Conservation (phyloP, 2,329 filamentous ascomycete genomes). For the Penicillium sclerotigenum region DNA sequence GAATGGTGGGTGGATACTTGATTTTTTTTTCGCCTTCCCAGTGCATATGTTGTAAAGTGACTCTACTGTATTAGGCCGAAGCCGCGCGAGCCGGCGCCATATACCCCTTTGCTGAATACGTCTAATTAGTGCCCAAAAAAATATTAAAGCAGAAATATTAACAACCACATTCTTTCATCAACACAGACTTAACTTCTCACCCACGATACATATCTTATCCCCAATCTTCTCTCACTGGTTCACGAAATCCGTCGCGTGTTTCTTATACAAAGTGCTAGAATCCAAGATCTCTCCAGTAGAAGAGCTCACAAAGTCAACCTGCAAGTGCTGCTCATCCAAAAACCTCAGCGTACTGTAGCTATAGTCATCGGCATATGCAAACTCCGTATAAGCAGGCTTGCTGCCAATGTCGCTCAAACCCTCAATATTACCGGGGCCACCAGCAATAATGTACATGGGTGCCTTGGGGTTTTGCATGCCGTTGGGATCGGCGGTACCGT, state of each 20-base stretch:
- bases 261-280: slow-evolving; percentile 49
- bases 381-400: slow-evolving; percentile 44
- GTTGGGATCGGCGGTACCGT: slow-evolving; percentile 43
- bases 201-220: background rate
- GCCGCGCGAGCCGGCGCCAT: too few relatives aligned
- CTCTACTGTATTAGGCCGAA: too few relatives aligned
- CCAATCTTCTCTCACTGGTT: slow-evolving; percentile 45
- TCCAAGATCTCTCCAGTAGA: slow-evolving; percentile 51
- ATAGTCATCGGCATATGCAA: slow-evolving; percentile 44
- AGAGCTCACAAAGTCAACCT: slow-evolving; percentile 52
- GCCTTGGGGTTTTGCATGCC: slow-evolving; percentile 51
- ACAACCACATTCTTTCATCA: background rate
- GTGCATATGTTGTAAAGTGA: too few relatives aligned
- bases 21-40: too few relatives aligned
- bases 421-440: slow-evolving; percentile 57
- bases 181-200: background rate
- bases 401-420: slow-evolving; percentile 46
- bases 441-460: slow-evolving; percentile 57
- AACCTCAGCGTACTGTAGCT: slow-evolving; percentile 52
- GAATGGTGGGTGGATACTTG: too few relatives aligned
- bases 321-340: slow-evolving; percentile 45
- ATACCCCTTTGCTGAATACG: too few relatives aligned
- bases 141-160: background rate
- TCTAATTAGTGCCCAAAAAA: too few relatives aligned
- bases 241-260: slow-evolving; percentile 48